These are phyloP conservation scores for Populus tremula DNA, from an alignment of 345 rosid species.

Conservation along the genomic window DNA sequence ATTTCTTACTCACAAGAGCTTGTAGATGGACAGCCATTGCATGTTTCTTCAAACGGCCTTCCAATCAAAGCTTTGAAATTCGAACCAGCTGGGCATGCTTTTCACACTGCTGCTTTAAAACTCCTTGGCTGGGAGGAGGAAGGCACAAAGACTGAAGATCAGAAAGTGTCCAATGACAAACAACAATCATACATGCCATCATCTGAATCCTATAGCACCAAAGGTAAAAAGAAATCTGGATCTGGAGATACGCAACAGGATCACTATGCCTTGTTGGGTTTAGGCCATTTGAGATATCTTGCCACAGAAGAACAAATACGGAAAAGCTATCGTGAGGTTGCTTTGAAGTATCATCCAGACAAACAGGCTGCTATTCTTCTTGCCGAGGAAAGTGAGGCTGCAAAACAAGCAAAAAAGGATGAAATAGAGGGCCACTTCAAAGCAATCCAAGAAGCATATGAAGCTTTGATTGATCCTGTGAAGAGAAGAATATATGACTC, in stretches of 20 bases:
- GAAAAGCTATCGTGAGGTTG: constrained; percentile 86
- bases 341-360: constrained; percentile 92
- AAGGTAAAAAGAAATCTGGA: constrained; percentile 89
- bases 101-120: constrained; percentile 81
- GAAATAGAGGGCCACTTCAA: constrained; percentile 87
- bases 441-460: constrained; percentile 93
- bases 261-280: constrained; percentile 88
- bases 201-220: constrained; percentile 64
- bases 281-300: constrained; percentile 89
- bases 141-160: constrained; percentile 41
- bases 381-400: constrained; percentile 83
- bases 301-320: constrained; percentile 98
- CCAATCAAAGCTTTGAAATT: constrained; percentile 71
- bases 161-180: constrained; percentile 55
- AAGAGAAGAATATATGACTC: constrained; percentile 94
- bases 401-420: constrained; percentile 87
- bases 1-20: constrained; percentile 78
- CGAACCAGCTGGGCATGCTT: constrained; percentile 95
- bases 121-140: constrained; percentile 71
- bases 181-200: constrained; percentile 63
- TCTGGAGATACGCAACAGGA: constrained; percentile 70
- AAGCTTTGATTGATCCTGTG: constrained; percentile 76
- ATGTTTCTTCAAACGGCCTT: constrained; percentile 70
- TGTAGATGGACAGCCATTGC: constrained; percentile 65
- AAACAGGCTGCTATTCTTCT: constrained; percentile 85